phyloP scores from a whole-genome alignment of 1,284 basidiomycete genomes.

The Schizopora paradoxa region DNA sequence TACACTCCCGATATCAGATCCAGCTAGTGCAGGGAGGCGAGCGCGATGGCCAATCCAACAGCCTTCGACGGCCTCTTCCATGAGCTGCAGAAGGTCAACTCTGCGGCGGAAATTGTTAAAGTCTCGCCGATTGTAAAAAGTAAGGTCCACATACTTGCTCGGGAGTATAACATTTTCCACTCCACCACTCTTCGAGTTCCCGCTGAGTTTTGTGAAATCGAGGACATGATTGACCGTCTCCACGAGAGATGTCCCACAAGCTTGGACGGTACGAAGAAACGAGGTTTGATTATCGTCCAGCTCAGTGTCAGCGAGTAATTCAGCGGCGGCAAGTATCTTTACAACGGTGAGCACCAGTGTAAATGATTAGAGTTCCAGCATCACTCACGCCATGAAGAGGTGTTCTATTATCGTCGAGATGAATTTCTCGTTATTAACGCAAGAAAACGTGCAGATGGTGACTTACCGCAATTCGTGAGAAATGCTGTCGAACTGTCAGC shows the following conservation, averaged over 20 bases:
- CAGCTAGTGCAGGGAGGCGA: slow-evolving; percentile 56
- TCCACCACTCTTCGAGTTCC: slow-evolving; percentile 73
- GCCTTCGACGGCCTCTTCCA: slow-evolving; percentile 94
- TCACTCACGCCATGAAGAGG: slow-evolving; percentile 75
- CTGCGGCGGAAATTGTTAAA: slow-evolving; percentile 32
- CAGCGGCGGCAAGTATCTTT: slow-evolving; percentile 85
- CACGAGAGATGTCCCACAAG: slow-evolving; percentile 79
- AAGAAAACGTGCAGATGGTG: background rate
- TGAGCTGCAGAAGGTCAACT: slow-evolving; percentile 81
- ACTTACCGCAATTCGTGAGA: slow-evolving; percentile 78
- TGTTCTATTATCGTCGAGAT: slow-evolving; percentile 35
- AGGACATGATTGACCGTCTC: slow-evolving; percentile 95
- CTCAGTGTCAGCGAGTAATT: slow-evolving; percentile 78
- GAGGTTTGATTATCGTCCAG: slow-evolving; percentile 80
- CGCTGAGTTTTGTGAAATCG: slow-evolving; percentile 93
- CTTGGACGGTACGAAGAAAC: slow-evolving; percentile 84
- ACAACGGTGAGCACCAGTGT: background rate
- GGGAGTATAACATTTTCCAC: slow-evolving; percentile 69
- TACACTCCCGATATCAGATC: slow-evolving; percentile 84
- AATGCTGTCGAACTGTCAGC: slow-evolving; percentile 50
- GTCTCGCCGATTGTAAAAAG: slow-evolving; percentile 5
- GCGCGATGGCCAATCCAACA: slow-evolving; percentile 94
- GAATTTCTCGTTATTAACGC: background rate
- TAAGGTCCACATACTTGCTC: slow-evolving; percentile 44
- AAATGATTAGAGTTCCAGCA: slow-evolving; percentile 4